Base-by-base conservation (phyloP, 129 eudicot genomes). In the Heracleum sosnowskyi region DNA sequence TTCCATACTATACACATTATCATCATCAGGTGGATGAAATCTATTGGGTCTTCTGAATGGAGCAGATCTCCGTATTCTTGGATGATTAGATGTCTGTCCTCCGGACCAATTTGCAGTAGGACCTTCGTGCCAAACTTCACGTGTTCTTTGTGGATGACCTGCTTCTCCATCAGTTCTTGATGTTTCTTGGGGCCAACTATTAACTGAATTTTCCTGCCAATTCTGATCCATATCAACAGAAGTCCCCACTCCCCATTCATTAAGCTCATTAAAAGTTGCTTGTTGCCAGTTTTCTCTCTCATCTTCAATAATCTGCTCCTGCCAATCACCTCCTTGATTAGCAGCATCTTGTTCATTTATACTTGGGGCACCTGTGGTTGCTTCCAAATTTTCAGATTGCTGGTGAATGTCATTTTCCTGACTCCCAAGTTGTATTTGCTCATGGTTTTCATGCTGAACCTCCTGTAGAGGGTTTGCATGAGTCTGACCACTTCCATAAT, bases 21-120 rank as follows among this genome's bases (percentile, higher is more conserved):
- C 99, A 86, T 95, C 99, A 34, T 96, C 99, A 20, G 97, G 97
- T 20, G 97, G 97, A 53, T 90, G 97, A 85, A 92, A 96, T 85
- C 99, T 89, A 80, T 79, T 83, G 40, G 60, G 79, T 84, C 99
- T 88, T 81, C 99, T 84, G 15, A 69, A 55, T 1, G 96, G 90
- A 77, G 85, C 75, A 29, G 90, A 49, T 44, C 91, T 85, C 36
- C 86, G 87, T 81, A 84, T 90, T 86, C 97, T 89, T 62, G 91
- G 90, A 41, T 89, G 93, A 79, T 87, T 90, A 76, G 97, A 88
- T 79, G 95, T 86, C 31, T 85, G 77, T 44, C 77, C 89, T 76
- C 83, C 91, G 1, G 97, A 84, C 97, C 97, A 90, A 85, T 77
- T 92, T 60, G 84, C 91, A 73, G 80, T 80, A 33, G 92, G 85